Evolutionary conservation across 2,329 filamentous ascomycete species (phyloP).

Genomic region (Colletotrichum limetticola): DNA sequence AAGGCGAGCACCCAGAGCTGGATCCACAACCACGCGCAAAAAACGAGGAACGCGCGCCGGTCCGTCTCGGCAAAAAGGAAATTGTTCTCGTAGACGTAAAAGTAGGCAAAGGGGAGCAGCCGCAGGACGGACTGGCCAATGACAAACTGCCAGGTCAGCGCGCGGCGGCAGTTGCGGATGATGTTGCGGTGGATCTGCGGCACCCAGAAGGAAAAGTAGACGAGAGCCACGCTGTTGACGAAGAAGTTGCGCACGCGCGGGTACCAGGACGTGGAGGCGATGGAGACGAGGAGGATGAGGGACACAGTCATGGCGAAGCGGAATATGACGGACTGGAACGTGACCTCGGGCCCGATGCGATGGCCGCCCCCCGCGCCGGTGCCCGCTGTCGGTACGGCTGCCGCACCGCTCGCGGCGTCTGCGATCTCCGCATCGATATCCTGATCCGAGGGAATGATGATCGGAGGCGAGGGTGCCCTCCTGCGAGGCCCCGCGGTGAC

Average conservation of each 20-base stretch:
- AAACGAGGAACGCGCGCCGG: constrained; percentile 68
- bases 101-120: constrained; percentile 84
- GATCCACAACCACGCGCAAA: constrained; percentile 85
- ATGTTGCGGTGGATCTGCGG: constrained; percentile 94
- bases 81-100: constrained; percentile 82
- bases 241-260: constrained; percentile 64
- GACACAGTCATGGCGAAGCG: constrained; percentile 67
- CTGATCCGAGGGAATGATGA: constrained; percentile 73
- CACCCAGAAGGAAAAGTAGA: constrained; percentile 90
- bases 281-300: constrained; percentile 66
- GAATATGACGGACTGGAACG: constrained; percentile 67
- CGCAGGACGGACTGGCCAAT: constrained; percentile 84
- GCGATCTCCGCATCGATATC: constrained; percentile 70
- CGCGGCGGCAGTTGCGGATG: constrained; percentile 89
- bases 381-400: constrained; percentile 39
- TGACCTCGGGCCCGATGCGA: constrained; percentile 40
- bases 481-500: constrained; percentile 47
- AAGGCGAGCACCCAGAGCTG: constrained; percentile 82
- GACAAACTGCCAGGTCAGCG: constrained; percentile 92
- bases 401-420: constrained; percentile 41
- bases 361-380: background rate
- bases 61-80: constrained; percentile 82
- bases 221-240: constrained; percentile 72
- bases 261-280: constrained; percentile 71
- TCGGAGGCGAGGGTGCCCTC: constrained; percentile 50